Conservation (phyloP, 805 yeast genomes). For the Maudiozyma serrabonitensis region DNA sequence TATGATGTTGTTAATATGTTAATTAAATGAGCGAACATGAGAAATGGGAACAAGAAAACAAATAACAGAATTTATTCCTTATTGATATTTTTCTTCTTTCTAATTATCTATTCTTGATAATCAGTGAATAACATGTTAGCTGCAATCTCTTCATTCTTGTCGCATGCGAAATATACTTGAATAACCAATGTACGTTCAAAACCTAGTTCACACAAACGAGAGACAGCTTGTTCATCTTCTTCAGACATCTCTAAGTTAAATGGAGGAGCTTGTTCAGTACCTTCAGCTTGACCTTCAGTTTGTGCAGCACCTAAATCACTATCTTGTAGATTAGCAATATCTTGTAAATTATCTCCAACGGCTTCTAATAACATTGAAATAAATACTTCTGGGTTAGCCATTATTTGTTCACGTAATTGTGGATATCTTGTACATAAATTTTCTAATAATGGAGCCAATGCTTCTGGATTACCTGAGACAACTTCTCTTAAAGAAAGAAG, state of each 20-base stretch:
- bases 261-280: background rate
- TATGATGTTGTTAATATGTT: background rate
- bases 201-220: conserved; percentile 83
- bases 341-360: conserved; percentile 43
- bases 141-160: conserved; percentile 92
- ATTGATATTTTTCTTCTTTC: background rate
- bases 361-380: conserved; percentile 61
- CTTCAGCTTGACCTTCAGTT: conserved; percentile 27
- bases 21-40: background rate
- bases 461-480: conserved; percentile 77
- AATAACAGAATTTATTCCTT: too few species aligned
- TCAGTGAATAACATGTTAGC: conserved; percentile 81
- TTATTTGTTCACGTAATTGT: conserved; percentile 69
- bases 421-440: conserved; percentile 78
- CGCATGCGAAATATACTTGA: conserved; percentile 96
- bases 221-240: conserved; percentile 84
- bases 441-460: conserved; percentile 73
- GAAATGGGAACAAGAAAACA: background rate
- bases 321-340: conserved; percentile 15
- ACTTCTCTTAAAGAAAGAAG: conserved; percentile 61
- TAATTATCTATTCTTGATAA: conserved; percentile 28
- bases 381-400: conserved; percentile 83
- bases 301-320: conserved; percentile 21
- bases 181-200: conserved; percentile 80
- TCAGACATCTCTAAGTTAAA: conserved; percentile 48